These are phyloP conservation scores for Xylariaceae sp. DNA, from an alignment of 2,329 filamentous ascomycete genomes.

Conservation along the genomic window DNA sequence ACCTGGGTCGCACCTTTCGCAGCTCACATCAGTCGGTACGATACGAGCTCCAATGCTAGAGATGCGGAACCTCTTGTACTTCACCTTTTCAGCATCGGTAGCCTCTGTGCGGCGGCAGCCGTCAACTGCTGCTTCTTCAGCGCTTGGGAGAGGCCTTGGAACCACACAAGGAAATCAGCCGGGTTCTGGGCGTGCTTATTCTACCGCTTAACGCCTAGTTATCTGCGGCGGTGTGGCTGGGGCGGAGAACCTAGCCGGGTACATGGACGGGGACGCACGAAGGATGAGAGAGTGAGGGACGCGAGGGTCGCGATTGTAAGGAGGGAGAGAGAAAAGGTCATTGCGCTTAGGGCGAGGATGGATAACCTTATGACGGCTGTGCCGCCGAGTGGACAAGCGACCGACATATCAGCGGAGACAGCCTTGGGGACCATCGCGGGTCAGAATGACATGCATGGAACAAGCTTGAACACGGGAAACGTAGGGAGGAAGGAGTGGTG, in stretches of 20 bases:
- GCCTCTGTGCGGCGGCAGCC: conserved; percentile 61
- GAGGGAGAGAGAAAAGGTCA: conserved; percentile 50
- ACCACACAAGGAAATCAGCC: conserved; percentile 44
- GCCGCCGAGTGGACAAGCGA: conserved; percentile 39
- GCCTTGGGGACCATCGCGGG: conserved; percentile 13
- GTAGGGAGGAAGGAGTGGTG: conserved; percentile 38
- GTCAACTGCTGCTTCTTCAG: conserved; percentile 67
- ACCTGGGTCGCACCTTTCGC: conserved; percentile 72
- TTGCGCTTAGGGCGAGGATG: conserved; percentile 36
- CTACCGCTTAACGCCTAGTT: too few relatives aligned
- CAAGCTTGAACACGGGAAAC: too few relatives aligned
- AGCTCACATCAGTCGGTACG: conserved; percentile 58
- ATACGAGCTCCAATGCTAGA: conserved; percentile 15
- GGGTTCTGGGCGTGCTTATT: conserved; percentile 32
- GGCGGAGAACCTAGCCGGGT: conserved; percentile 31
- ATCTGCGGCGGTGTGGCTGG: conserved; percentile 22
- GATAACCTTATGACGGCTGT: neutral
- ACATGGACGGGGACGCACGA: conserved; percentile 42
- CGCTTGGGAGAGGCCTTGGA: conserved; percentile 68
- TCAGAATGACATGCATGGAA: conserved; percentile 3
- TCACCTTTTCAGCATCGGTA: conserved; percentile 51
- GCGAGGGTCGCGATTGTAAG: conserved; percentile 45
- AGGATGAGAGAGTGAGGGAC: conserved; percentile 4
- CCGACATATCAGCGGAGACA: conserved; percentile 19
- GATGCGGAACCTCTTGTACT: conserved; percentile 52